Evolutionary conservation across 108 stramenopile species (phyloP), one percentile per base, ranked within the genome.

Genomic region (Seminavis robusta): DNA sequence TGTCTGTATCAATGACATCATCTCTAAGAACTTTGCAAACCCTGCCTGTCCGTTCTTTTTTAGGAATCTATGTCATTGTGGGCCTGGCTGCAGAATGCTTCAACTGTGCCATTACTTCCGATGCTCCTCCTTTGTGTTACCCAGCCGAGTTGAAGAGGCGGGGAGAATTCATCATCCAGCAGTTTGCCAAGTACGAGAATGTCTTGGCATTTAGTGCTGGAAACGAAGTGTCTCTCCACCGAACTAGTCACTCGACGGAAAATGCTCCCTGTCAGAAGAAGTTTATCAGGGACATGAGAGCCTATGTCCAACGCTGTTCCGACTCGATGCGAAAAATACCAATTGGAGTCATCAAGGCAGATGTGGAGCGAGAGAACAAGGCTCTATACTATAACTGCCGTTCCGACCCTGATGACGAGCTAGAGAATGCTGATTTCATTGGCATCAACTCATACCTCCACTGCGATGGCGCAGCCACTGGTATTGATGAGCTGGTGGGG

Each of bases 231-330:
- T 60, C 56, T 42, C 36, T 64, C 40, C n/a, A n/a, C n/a, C 47
- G 54, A 29, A 51, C 59, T 15, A 31, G 51, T 3, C 34, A 23
- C 15, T 41, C 32, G 8, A 42, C 61, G 34, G 26, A 38, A 28
- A 73, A 70, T 52, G 64, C 59, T 19, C 48, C 73, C 1, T 78
- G 77, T 56, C 66, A 69, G 32, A 73, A 73, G 38, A 78, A 78
- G 39, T 73, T 73, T 32, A 4, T 78, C 0, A 47, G 63, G 9
- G 77, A 78, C 52, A 78, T 78, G 71, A 17, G 71, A 27, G 47
- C 26, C 2, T 78, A 61, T 42, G 34, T 65, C 3, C n/a, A 30
- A 4, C 29, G 33, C 3, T 77, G 76, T n/a, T n/a, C n/a, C 45
- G 24, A 16, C 36, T 25, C 32, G 0, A 49, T 42, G 15, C 62